phyloP scores from a whole-genome alignment of 345 rosid genomes.

The Brassica carinata region DNA sequence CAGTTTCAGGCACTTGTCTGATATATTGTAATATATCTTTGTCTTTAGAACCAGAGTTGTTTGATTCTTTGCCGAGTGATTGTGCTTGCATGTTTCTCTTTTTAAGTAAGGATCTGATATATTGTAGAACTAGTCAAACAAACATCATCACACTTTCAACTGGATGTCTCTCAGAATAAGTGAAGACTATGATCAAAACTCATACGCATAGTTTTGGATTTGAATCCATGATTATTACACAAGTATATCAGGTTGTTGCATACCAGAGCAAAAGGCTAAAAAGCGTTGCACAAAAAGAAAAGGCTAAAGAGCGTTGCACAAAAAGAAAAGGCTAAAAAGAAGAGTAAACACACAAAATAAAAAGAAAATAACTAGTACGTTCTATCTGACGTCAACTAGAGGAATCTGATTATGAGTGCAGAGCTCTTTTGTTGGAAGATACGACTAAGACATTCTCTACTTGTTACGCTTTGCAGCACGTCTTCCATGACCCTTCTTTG shows the following conservation, averaged over 20 bases:
- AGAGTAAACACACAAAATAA: not conserved
- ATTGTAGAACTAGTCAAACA: too few species aligned
- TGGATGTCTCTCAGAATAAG: not conserved
- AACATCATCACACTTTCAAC: too few species aligned
- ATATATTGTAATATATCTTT: not conserved
- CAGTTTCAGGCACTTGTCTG: not conserved
- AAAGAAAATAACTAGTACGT: not conserved
- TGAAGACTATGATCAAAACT: not conserved
- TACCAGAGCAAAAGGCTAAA: not conserved
- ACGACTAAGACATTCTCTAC: constrained; percentile 45
- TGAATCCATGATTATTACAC: not conserved
- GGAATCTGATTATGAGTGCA: constrained; percentile 2
- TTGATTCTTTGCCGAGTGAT: not conserved
- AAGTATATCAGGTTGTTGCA: not conserved
- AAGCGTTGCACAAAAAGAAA: too few species aligned
- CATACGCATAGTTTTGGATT: not conserved
- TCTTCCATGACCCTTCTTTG: constrained; percentile 86
- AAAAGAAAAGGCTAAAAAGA: too few species aligned
- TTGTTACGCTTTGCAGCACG: constrained; percentile 67
- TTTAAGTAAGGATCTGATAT: not conserved
- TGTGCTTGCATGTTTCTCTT: constrained; percentile 22
- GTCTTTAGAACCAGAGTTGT: too few species aligned
- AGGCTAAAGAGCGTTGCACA: not conserved
- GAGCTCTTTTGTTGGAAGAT: not conserved
- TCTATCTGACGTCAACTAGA: constrained; percentile 11